Conservation (phyloP, 148 eudicot species). For the Camellia japonica region DNA sequence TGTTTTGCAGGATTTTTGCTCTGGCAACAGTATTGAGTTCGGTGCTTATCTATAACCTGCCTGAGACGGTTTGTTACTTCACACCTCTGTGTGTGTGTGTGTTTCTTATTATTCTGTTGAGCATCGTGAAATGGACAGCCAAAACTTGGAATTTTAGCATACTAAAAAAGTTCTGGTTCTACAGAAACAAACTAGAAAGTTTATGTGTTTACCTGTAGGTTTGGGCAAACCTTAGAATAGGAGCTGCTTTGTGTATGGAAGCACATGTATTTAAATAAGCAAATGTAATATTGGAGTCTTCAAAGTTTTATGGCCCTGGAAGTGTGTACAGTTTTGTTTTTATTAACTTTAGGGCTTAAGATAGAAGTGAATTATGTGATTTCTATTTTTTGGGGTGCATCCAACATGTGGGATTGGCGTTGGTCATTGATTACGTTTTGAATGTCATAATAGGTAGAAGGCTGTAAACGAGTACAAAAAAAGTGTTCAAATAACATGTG, state of each 20-base stretch:
- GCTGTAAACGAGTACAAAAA: too few species aligned
- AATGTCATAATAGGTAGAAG: too few species aligned
- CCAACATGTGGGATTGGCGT: too few species aligned
- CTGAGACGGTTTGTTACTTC: slow-evolving; percentile 87
- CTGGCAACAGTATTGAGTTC: slow-evolving; percentile 93
- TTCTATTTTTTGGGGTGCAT: too few species aligned
- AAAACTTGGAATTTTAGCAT: slow-evolving; percentile 3
- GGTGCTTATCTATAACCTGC: slow-evolving; percentile 90
- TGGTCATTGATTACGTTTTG: too few species aligned
- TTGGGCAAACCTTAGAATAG: neutral
- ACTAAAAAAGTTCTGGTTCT: neutral
- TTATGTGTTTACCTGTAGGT: neutral
- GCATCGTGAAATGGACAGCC: neutral
- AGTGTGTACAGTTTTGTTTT: neutral
- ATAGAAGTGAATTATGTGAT: neutral
- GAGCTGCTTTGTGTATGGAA: neutral
- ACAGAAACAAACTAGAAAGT: neutral
- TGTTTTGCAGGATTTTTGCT: slow-evolving; percentile 79
- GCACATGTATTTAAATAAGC: neutral
- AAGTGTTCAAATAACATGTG: too few species aligned
- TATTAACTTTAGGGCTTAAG: neutral
- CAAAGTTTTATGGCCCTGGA: neutral
- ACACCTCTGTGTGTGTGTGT: too few species aligned
- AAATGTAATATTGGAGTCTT: neutral
- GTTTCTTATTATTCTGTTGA: neutral